Evolutionary conservation across 1,284 basidiomycete genomes (phyloP).

Genomic region (Volvariella surrecta): DNA sequence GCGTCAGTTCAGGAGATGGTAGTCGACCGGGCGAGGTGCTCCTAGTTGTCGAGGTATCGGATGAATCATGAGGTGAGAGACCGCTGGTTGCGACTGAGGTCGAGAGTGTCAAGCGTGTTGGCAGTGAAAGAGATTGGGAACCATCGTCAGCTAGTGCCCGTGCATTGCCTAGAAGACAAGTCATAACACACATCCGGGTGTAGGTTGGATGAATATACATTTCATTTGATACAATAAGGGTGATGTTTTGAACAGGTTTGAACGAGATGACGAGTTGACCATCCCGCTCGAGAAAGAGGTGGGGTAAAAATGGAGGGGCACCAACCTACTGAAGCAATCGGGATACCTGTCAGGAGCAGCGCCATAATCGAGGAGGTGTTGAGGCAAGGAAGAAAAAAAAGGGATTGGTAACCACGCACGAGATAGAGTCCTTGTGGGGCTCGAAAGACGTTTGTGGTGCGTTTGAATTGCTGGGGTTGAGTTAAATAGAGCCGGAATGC

Average conservation of each 20-base stretch:
- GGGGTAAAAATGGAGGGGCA: conserved; percentile 14
- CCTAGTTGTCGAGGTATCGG: conserved; percentile 19
- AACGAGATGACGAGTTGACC: not conserved
- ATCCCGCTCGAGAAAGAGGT: conserved; percentile 4
- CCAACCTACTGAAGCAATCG: conserved; percentile 71
- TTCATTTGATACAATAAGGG: conserved; percentile 5
- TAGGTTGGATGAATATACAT: conserved; percentile 12
- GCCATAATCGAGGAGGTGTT: conserved; percentile 12
- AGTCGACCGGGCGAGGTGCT: conserved; percentile 16
- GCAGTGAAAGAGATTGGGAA: not conserved
- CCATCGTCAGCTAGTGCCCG: conserved; percentile 72
- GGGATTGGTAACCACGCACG: conserved; percentile 44
- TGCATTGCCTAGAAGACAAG: conserved; percentile 57
- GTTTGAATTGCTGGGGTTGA: conserved; percentile 28
- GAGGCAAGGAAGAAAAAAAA: conserved; percentile 8
- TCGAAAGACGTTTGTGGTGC: conserved; percentile 45
- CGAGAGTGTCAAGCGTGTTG: conserved; percentile 24
- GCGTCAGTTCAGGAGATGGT: conserved; percentile 11
- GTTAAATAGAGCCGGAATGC: conserved; percentile 53
- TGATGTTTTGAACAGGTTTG: conserved; percentile 8
- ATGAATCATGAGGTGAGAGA: conserved; percentile 20
- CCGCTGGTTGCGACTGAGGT: conserved; percentile 18
- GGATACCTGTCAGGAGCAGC: conserved; percentile 50
- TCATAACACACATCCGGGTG: conserved; percentile 9
- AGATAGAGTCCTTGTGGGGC: conserved; percentile 70